phyloP scores from a whole-genome alignment of 1,139 yeast species.

The Taphrina wiesneri region DNA sequence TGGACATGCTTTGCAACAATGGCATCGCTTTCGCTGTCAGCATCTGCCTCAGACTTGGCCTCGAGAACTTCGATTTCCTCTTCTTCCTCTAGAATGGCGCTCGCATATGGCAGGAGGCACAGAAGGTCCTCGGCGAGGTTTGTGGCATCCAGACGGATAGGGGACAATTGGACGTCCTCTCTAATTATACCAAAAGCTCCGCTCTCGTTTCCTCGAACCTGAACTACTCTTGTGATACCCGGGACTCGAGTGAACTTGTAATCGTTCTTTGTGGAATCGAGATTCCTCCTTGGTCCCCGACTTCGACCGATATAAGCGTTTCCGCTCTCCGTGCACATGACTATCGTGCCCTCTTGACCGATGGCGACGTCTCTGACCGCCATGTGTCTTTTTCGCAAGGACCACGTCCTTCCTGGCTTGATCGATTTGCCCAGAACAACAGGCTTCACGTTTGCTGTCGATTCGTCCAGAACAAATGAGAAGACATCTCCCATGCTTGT shows the following conservation, averaged over 20 bases:
- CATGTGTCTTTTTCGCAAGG: slow-evolving; percentile 43
- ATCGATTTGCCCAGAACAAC: slow-evolving; percentile 34
- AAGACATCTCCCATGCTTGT: slow-evolving; percentile 45
- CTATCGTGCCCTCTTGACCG: slow-evolving; percentile 66
- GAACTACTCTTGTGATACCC: slow-evolving; percentile 55
- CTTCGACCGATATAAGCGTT: slow-evolving; percentile 55
- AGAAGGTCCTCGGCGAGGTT: slow-evolving; percentile 42
- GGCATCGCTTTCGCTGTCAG: slow-evolving; percentile 22
- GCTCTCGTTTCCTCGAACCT: slow-evolving; percentile 68
- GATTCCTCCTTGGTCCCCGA: slow-evolving; percentile 44
- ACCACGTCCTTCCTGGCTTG: slow-evolving; percentile 44
- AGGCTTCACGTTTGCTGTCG: slow-evolving; percentile 32
- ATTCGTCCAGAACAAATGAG: slow-evolving; percentile 41
- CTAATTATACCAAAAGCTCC: slow-evolving; percentile 68
- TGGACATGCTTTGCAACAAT: slow-evolving; percentile 30
- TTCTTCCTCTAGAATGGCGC: slow-evolving; percentile 25
- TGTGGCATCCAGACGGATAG: slow-evolving; percentile 38
- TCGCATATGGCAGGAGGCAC: slow-evolving; percentile 42
- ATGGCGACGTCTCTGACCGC: slow-evolving; percentile 62
- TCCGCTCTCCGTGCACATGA: slow-evolving; percentile 69
- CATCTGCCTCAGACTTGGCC: slow-evolving; percentile 32
- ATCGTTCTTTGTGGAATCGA: slow-evolving; percentile 41
- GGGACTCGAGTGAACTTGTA: slow-evolving; percentile 61
- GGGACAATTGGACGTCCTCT: slow-evolving; percentile 59
- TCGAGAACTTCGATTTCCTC: slow-evolving; percentile 34